Conservation (phyloP, 2,329 filamentous ascomycete genomes). For the Plenodomus lindquistii region DNA sequence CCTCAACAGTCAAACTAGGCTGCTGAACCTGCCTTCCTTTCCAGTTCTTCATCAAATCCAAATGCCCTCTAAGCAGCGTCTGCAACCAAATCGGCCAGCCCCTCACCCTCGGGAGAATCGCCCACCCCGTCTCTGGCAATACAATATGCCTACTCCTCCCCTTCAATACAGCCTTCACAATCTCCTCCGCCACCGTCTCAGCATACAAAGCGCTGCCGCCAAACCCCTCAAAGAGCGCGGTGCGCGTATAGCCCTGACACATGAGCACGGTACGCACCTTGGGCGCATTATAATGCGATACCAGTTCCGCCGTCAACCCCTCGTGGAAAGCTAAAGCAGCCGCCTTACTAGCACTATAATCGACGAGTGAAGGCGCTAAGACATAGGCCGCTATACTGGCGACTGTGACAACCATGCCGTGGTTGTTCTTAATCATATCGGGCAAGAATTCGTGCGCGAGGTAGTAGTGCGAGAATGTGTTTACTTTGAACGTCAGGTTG, state of each 20-base stretch:
- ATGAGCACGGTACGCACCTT: conserved; percentile 69
- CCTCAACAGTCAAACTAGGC: conserved; percentile 30
- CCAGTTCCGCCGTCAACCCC: conserved; percentile 50
- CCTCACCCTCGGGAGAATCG: conserved; percentile 45
- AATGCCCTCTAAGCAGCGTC: conserved; percentile 53
- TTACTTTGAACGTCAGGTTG: conserved; percentile 72
- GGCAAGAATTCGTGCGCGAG: conserved; percentile 70
- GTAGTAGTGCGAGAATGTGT: conserved; percentile 69
- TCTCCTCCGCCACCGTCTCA: conserved; percentile 66
- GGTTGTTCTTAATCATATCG: conserved; percentile 63
- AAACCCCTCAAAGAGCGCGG: conserved; percentile 62
- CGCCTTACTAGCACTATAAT: conserved; percentile 70
- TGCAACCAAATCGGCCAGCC: conserved; percentile 67
- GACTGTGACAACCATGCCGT: conserved; percentile 74
- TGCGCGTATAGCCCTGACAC: conserved; percentile 66
- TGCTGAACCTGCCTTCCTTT: conserved; percentile 45
- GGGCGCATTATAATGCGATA: conserved; percentile 63
- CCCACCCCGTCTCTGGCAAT: conserved; percentile 52
- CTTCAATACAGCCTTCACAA: conserved; percentile 63
- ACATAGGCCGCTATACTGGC: conserved; percentile 67
- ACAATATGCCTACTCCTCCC: conserved; percentile 63
- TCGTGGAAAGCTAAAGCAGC: conserved; percentile 71
- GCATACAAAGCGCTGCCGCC: conserved; percentile 58
- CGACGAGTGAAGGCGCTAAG: conserved; percentile 65
- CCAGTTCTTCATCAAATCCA: conserved; percentile 43